These are phyloP conservation scores for Globisporangium splendens DNA, from an alignment of 352 stramenopile genomes.

Conservation along the genomic window DNA sequence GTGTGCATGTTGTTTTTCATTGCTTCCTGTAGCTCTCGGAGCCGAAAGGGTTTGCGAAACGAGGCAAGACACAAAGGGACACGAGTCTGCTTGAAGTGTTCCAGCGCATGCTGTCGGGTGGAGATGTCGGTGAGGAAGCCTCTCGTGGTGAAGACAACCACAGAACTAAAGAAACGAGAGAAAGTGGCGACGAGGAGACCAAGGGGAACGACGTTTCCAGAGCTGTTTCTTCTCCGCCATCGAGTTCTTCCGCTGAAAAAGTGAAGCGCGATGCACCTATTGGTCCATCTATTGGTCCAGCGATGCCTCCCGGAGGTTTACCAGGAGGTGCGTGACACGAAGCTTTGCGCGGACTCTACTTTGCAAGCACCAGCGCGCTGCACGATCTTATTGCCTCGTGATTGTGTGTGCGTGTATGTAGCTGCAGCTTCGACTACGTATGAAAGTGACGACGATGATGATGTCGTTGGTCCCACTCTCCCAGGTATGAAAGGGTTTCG, in stretches of 20 bases:
- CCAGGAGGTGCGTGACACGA: not conserved
- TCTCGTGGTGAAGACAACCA: not conserved
- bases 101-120: constrained; percentile 32
- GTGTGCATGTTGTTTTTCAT: not conserved
- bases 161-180: too few relatives aligned
- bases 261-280: constrained; percentile 32
- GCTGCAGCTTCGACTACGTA: not conserved
- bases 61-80: constrained; percentile 9
- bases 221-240: not conserved
- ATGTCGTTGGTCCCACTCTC: constrained; percentile 63
- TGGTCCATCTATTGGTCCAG: constrained; percentile 59
- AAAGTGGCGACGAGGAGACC: constrained; percentile 1
- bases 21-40: constrained; percentile 28
- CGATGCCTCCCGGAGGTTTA: constrained; percentile 29
- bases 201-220: not conserved
- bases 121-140: constrained; percentile 1
- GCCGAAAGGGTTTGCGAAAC: constrained; percentile 53
- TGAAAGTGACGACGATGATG: constrained; percentile 39
- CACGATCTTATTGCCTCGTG: not conserved
- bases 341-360: too few relatives aligned
- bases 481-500: constrained; percentile 80
- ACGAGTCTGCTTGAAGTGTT: constrained; percentile 51
- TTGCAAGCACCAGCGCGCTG: too few relatives aligned
- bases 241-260: not conserved
- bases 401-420: not conserved